phyloP scores from a whole-genome alignment of 1,139 yeast species.

The Kodamaea plutei region DNA sequence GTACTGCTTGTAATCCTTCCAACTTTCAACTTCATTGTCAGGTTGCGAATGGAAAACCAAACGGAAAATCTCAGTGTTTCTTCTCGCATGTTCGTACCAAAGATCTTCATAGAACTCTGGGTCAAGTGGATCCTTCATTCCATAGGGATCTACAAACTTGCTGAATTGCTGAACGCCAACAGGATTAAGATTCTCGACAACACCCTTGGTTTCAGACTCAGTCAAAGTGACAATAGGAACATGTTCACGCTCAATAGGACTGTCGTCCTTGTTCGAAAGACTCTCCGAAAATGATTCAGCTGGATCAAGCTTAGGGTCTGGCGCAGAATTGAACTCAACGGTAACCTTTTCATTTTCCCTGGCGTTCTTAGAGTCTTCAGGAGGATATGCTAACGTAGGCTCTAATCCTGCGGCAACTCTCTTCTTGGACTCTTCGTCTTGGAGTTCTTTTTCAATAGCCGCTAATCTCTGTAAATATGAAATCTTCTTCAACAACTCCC shows the following conservation, averaged over 20 bases:
- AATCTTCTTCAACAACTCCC: conserved; percentile 66
- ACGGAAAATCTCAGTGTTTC: conserved; percentile 79
- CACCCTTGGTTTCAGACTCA: conserved; percentile 42
- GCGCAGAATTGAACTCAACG: conserved; percentile 17
- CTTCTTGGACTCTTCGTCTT: conserved; percentile 31
- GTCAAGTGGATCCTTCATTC: conserved; percentile 80
- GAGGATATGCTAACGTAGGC: conserved; percentile 10
- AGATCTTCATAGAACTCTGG: conserved; percentile 77
- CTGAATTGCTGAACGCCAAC: conserved; percentile 28
- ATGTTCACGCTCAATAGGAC: conserved; percentile 10
- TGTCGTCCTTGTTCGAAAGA: conserved; percentile 5
- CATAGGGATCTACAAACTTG: conserved; percentile 77
- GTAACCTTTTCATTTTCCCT: conserved; percentile 13
- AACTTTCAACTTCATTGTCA: conserved; percentile 78
- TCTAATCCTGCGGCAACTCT: conserved; percentile 33
- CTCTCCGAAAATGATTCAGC: conserved; percentile 5
- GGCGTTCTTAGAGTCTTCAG: conserved; percentile 4
- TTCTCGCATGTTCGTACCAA: conserved; percentile 83
- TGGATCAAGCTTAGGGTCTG: conserved; percentile 6
- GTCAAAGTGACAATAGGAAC: conserved; percentile 47
- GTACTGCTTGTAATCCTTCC: conserved; percentile 84
- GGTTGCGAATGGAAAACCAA: conserved; percentile 93
- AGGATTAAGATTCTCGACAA: conserved; percentile 37
- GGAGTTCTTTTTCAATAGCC: conserved; percentile 34
- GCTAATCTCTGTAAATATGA: conserved; percentile 66